A percentile compares a stretch with the other conserved stretches of the same genome.
Evolutionary conservation across 768 basidiomycete genomes (phyloP).

Genomic region (Panaeolus cyanescens): DNA sequence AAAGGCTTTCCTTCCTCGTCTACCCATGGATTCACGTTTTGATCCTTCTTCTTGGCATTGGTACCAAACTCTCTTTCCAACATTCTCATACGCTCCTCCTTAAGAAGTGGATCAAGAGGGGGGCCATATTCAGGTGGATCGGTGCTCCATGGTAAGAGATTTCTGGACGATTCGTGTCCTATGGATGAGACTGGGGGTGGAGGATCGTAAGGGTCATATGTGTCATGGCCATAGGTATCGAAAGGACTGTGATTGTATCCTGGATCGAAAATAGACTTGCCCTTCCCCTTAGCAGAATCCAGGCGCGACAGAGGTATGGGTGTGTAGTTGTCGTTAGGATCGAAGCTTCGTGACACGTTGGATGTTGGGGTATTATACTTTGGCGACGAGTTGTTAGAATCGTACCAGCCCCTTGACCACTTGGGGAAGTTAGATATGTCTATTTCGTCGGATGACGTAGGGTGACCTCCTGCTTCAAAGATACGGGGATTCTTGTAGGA

Average conservation of each 20-base stretch:
- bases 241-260: conserved; percentile 31
- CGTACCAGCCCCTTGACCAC: conserved; percentile 68
- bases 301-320: conserved; percentile 28
- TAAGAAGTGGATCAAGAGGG: conserved; percentile 48
- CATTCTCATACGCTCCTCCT: conserved; percentile 72
- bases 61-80: conserved; percentile 67
- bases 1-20: conserved; percentile 51
- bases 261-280: conserved; percentile 36
- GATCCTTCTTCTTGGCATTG: conserved; percentile 32
- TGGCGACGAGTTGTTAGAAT: conserved; percentile 19
- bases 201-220: conserved; percentile 31
- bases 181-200: conserved; percentile 34
- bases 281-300: conserved; percentile 11
- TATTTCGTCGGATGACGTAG: conserved; percentile 42
- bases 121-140: conserved; percentile 46
- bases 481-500: conserved; percentile 22
- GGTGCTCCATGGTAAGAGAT: conserved; percentile 54
- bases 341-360: conserved; percentile 6
- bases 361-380: conserved; percentile 14
- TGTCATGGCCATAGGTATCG: conserved; percentile 28
- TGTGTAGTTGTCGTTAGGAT: conserved; percentile 23
- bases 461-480: conserved; percentile 18
- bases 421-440: conserved; percentile 65
- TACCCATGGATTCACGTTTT: conserved; percentile 25
- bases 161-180: conserved; percentile 42